Percentiles rank a stretch among this genome's conserved stretches.
Conservation (phyloP, 768 basidiomycete genomes). For the Cystofilobasidium macerans region DNA sequence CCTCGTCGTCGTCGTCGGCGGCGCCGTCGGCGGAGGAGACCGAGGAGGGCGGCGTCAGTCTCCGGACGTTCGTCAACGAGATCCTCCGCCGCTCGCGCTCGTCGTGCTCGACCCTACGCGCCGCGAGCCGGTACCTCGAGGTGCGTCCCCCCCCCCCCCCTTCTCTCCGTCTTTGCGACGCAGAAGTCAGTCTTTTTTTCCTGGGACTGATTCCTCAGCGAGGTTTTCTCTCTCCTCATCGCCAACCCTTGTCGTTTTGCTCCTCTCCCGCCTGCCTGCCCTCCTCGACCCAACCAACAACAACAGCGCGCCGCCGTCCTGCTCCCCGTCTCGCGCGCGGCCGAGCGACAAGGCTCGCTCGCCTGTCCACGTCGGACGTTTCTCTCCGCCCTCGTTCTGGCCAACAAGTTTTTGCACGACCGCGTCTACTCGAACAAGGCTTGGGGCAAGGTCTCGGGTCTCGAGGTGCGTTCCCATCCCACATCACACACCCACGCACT, state of each 20-base stretch:
- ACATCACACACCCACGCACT: neutral
- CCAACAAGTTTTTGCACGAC: conserved; percentile 86
- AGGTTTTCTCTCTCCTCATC: neutral
- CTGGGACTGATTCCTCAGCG: neutral
- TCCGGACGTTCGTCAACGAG: conserved; percentile 74
- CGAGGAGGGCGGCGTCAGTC: conserved; percentile 38
- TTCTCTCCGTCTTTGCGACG: conserved; percentile 30
- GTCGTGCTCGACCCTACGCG: conserved; percentile 69
- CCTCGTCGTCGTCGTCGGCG: conserved; percentile 1
- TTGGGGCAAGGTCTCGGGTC: conserved; percentile 87
- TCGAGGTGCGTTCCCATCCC: conserved; percentile 46
- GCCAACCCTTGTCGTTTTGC: neutral
- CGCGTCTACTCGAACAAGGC: conserved; percentile 86
- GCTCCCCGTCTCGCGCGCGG: neutral
- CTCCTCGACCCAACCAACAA: too few relatives aligned
- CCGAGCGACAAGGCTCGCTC: conserved; percentile 34
- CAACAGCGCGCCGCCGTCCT: conserved; percentile 13
- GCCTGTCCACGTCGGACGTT: conserved; percentile 82
- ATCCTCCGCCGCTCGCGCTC: conserved; percentile 77
- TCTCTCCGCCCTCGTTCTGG: conserved; percentile 74
- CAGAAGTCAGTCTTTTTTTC: neutral
- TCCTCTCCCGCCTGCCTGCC: neutral
- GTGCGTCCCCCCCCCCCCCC: conserved; percentile 54
- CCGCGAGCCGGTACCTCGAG: conserved; percentile 43
- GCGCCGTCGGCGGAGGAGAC: neutral